Conservation (phyloP, 345 rosid genomes). For the Litchi chinensis region DNA sequence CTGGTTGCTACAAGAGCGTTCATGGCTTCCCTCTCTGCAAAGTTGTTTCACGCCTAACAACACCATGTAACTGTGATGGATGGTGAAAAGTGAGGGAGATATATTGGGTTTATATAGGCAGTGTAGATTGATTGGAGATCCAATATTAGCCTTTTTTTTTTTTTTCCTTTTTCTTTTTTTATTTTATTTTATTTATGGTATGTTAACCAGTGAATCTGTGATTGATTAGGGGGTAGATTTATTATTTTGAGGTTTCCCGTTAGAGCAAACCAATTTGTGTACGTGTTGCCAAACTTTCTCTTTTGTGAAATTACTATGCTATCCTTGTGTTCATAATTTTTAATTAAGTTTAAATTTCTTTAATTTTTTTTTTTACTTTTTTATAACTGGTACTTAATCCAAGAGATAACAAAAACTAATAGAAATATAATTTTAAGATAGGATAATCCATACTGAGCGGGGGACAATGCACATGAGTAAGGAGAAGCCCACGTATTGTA, state of each 20-base stretch:
- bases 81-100: neutral
- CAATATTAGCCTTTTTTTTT: neutral
- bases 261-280: neutral
- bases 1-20: constrained; percentile 91
- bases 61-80: neutral
- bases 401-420: too few relatives aligned
- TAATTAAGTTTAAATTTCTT: too few relatives aligned
- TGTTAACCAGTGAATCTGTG: too few relatives aligned
- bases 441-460: too few relatives aligned
- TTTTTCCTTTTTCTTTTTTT: too few relatives aligned
- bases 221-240: neutral
- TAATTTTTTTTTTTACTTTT: too few relatives aligned
- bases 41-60: neutral
- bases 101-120: neutral
- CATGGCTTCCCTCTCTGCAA: constrained; percentile 38
- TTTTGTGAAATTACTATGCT: neutral
- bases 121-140: neutral
- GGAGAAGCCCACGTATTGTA: too few relatives aligned
- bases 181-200: neutral
- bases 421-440: too few relatives aligned
- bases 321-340: neutral
- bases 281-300: neutral
- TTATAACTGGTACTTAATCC: too few relatives aligned
- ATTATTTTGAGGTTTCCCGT: neutral
- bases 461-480: too few relatives aligned